phyloP scores from a whole-genome alignment of 345 rosid genomes.

The Microthlaspi erraticum region DNA sequence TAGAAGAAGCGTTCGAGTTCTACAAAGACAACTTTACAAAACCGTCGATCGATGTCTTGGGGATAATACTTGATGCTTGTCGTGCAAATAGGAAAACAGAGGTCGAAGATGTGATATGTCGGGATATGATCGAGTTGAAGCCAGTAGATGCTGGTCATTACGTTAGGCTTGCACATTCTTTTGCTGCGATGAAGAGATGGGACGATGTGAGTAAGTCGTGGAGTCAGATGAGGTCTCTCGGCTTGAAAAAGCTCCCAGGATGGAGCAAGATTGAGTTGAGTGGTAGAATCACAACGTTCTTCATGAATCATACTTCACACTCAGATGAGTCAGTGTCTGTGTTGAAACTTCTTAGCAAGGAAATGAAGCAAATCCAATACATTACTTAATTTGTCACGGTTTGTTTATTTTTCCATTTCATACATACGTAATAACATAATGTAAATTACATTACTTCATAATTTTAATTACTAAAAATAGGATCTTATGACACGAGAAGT shows the following conservation, averaged over 20 bases:
- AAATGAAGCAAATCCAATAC: slow-evolving; percentile 43
- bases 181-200: slow-evolving; percentile 66
- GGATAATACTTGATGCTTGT: slow-evolving; percentile 63
- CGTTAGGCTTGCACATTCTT: slow-evolving; percentile 61
- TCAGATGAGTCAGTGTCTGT: slow-evolving; percentile 51
- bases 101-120: slow-evolving; percentile 48
- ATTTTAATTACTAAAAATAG: slow-evolving; percentile 38
- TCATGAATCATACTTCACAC: slow-evolving; percentile 53
- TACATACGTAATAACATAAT: not conserved
- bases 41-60: slow-evolving; percentile 53
- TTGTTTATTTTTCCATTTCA: not conserved
- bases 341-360: slow-evolving; percentile 45
- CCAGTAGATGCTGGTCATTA: slow-evolving; percentile 56
- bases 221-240: slow-evolving; percentile 58
- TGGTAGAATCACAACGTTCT: slow-evolving; percentile 54
- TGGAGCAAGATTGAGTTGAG: slow-evolving; percentile 65
- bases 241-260: slow-evolving; percentile 62
- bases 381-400: slow-evolving; percentile 7
- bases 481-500: not conserved
- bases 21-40: slow-evolving; percentile 51
- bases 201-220: slow-evolving; percentile 55
- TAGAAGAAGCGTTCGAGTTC: slow-evolving; percentile 61
- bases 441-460: not conserved
- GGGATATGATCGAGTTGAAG: slow-evolving; percentile 47
- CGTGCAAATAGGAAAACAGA: slow-evolving; percentile 46